Conservation (phyloP, 169 alveolate genomes). For the Babesia microti region DNA sequence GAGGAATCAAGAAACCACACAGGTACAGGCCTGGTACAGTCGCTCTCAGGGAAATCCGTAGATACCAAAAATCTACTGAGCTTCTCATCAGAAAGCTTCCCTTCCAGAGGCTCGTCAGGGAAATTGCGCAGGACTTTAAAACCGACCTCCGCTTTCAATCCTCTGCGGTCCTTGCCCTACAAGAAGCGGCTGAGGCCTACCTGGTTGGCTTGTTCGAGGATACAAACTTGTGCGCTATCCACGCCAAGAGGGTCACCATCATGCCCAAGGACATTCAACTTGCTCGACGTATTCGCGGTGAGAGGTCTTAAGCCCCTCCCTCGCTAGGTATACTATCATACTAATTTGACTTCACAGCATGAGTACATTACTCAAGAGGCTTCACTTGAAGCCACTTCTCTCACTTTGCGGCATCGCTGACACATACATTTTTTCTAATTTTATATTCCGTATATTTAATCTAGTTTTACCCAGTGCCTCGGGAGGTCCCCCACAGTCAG, state of each 20-base stretch:
- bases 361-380: conserved; percentile 44
- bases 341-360: conserved; percentile 12
- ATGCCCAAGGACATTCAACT: conserved; percentile 98
- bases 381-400: conserved; percentile 70
- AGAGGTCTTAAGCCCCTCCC: conserved; percentile 67
- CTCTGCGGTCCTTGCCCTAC: conserved; percentile 95
- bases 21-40: conserved; percentile 98
- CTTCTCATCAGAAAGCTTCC: conserved; percentile 95
- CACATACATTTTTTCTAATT: conserved; percentile 3
- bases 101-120: conserved; percentile 95
- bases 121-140: conserved; percentile 92
- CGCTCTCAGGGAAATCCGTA: conserved; percentile 96
- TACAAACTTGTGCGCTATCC: conserved; percentile 97
- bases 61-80: conserved; percentile 93
- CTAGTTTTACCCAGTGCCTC: not conserved
- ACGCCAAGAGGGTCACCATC: conserved; percentile 97
- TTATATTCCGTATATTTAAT: not conserved
- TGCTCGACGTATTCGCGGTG: conserved; percentile 98
- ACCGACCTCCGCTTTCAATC: conserved; percentile 96
- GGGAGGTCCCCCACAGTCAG: not conserved
- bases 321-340: conserved; percentile 17
- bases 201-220: conserved; percentile 97
- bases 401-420: not conserved
- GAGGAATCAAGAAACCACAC: conserved; percentile 87
- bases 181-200: conserved; percentile 98